Base-by-base conservation (phyloP, 2,329 filamentous ascomycete genomes). In the Calonectria fujianensis region DNA sequence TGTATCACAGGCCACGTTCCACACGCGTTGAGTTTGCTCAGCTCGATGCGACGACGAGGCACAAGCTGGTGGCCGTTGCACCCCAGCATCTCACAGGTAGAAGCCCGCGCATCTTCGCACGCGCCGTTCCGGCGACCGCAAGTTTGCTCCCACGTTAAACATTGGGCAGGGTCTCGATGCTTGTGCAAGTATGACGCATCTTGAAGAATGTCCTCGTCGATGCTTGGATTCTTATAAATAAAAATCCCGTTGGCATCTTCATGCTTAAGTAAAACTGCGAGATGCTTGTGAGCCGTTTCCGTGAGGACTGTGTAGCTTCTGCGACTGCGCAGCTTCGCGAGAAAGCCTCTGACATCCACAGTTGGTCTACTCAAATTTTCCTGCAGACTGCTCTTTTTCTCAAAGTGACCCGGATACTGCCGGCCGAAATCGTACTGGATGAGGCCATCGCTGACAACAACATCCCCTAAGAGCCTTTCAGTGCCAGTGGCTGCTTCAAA, bases 1-100 rank as follows among this genome's bases (percentile, higher is more conserved):
- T 76, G 75, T 7, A 76, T 52, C 4, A 27, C n/a, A 2, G 64
- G 51, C 20, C 51, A 31, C 6, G 27, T 54, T 14, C 20, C 14
- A 6, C 14, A 18, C 10, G 27, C 51, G 16, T 31, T 20, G 4
- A 1, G 31, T 20, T 18, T 32, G 14, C 13, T 31, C 14, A 54
- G 1, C 8, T 31, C 27, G 20, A 54, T 29, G 31, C 51, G 51
- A 4, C 51, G 51, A 1, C 51, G 51, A 8, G 14, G 11, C 8
- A 54, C 27, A 54, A 31, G 51, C 5, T 27, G 27, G 14, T 14
- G 27, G 16, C 51, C 32, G 29, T 32, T 29, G 14, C 51, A 54
- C 18, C 51, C 51, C 51, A 54, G 27, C 18, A 29, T 31, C 5
- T 20, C 16, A 4, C 51, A 54, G 7, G 18, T 6, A 18, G 51